A percentile compares a stretch with the other conserved stretches of the same genome.
Conservation (phyloP, 139 green algal genomes). For the Picochlorum costavermella region DNA sequence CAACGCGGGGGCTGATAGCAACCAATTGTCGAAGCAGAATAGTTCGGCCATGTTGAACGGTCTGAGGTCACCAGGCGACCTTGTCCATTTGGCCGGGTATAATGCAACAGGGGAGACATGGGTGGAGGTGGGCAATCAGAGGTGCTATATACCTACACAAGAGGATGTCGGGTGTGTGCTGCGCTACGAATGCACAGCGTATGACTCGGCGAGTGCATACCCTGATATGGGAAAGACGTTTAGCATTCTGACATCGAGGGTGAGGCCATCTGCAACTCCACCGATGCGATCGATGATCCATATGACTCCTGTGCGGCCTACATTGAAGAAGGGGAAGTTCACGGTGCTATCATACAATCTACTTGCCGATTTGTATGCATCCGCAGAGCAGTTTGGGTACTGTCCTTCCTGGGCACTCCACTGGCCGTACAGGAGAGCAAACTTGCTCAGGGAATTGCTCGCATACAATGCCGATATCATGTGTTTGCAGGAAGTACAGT, state of each 20-base stretch:
- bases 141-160: slow-evolving; percentile 61
- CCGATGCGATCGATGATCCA: slow-evolving; percentile 61
- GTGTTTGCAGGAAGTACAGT: slow-evolving; percentile 95
- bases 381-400: slow-evolving; percentile 73
- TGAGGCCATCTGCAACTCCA: slow-evolving; percentile 65
- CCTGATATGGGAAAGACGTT: slow-evolving; percentile 33
- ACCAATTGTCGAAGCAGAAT: not conserved
- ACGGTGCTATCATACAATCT: slow-evolving; percentile 95
- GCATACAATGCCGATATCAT: slow-evolving; percentile 86
- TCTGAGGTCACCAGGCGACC: slow-evolving; percentile 1
- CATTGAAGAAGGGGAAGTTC: slow-evolving; percentile 58
- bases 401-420: slow-evolving; percentile 82
- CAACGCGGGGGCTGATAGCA: slow-evolving; percentile 31
- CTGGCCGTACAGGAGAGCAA: slow-evolving; percentile 88
- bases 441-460: slow-evolving; percentile 89
- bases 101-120: slow-evolving; percentile 58
- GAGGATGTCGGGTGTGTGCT: slow-evolving; percentile 87
- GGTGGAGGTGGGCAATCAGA: slow-evolving; percentile 62
- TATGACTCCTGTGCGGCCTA: slow-evolving; percentile 30
- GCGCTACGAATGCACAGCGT: slow-evolving; percentile 67
- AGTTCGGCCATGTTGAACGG: slow-evolving; percentile 4
- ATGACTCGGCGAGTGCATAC: slow-evolving; percentile 14
- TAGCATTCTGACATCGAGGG: slow-evolving; percentile 60
- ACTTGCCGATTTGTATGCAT: slow-evolving; percentile 94
- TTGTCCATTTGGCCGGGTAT: slow-evolving; percentile 20